A percentile compares a stretch with the other conserved stretches of the same genome.
phyloP scores from a whole-genome alignment of 1,139 yeast genomes.

The Suhomyces atakaporum region DNA sequence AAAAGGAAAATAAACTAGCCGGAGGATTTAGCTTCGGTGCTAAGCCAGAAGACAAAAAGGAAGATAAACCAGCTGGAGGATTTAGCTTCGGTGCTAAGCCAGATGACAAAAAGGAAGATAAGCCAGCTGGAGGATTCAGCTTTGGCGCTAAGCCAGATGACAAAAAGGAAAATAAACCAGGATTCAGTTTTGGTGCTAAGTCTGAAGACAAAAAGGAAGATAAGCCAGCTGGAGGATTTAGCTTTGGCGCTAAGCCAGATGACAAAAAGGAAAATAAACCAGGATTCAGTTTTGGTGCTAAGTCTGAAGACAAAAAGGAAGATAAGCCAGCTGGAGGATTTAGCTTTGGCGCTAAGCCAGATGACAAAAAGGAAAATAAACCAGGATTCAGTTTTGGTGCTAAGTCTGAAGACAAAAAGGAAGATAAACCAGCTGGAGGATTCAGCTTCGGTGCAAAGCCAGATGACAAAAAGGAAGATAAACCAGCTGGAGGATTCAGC shows the following conservation, averaged over 20 bases:
- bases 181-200: slow-evolving; percentile 20
- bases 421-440: slow-evolving; percentile 20
- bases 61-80: slow-evolving; percentile 17
- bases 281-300: slow-evolving; percentile 20
- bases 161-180: slow-evolving; percentile 18
- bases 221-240: slow-evolving; percentile 16
- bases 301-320: slow-evolving; percentile 13
- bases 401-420: slow-evolving; percentile 14
- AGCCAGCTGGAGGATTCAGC: slow-evolving; percentile 15
- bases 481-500: slow-evolving; percentile 17
- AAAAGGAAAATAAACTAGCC: slow-evolving; percentile 20
- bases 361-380: slow-evolving; percentile 16
- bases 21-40: slow-evolving; percentile 21
- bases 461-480: slow-evolving; percentile 17
- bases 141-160: too few species aligned
- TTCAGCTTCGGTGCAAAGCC: slow-evolving; percentile 22
- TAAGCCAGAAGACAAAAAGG: slow-evolving; percentile 14
- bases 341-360: slow-evolving; percentile 28
- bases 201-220: slow-evolving; percentile 16
- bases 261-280: slow-evolving; percentile 20
- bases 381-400: slow-evolving; percentile 20
- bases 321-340: slow-evolving; percentile 18
- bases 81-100: slow-evolving; percentile 28
- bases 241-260: slow-evolving; percentile 22
- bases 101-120: slow-evolving; percentile 22